Evolutionary conservation across 2,329 filamentous ascomycete genomes (phyloP).

Genomic region (Coniochaeta prunicola): DNA sequence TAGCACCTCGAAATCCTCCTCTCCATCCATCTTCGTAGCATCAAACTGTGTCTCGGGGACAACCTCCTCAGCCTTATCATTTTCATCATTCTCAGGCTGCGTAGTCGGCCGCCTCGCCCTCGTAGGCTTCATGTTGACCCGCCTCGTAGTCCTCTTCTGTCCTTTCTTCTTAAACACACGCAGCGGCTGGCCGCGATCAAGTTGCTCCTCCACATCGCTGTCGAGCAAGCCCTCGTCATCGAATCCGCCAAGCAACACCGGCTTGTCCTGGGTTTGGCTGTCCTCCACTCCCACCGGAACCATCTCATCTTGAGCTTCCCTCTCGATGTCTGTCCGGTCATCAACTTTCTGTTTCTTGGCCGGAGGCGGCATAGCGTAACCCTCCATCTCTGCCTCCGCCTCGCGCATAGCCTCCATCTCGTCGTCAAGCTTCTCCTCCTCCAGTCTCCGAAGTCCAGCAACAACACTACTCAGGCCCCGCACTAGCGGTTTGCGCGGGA

Average conservation of each 20-base stretch:
- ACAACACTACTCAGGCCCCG: conserved; percentile 70
- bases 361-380: conserved; percentile 5
- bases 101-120: conserved; percentile 37
- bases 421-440: conserved; percentile 64
- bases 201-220: conserved; percentile 40
- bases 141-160: conserved; percentile 69
- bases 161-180: conserved; percentile 76
- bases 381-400: conserved; percentile 45
- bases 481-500: conserved; percentile 55
- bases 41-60: conserved; percentile 31
- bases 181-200: conserved; percentile 50
- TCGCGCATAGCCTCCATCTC: conserved; percentile 70
- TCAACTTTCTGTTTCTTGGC: not conserved
- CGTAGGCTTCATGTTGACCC: conserved; percentile 55
- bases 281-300: conserved; percentile 6
- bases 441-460: conserved; percentile 59
- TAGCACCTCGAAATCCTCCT: not conserved
- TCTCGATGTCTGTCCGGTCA: not conserved
- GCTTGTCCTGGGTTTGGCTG: conserved; percentile 28
- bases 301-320: not conserved
- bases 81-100: conserved; percentile 17
- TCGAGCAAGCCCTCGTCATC: conserved; percentile 56
- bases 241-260: conserved; percentile 49
- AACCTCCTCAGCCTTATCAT: conserved; percentile 27
- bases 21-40: conserved; percentile 15